These are phyloP conservation scores for Termitomyces sp. DNA, from an alignment of 768 basidiomycete species.

Conservation along the genomic window DNA sequence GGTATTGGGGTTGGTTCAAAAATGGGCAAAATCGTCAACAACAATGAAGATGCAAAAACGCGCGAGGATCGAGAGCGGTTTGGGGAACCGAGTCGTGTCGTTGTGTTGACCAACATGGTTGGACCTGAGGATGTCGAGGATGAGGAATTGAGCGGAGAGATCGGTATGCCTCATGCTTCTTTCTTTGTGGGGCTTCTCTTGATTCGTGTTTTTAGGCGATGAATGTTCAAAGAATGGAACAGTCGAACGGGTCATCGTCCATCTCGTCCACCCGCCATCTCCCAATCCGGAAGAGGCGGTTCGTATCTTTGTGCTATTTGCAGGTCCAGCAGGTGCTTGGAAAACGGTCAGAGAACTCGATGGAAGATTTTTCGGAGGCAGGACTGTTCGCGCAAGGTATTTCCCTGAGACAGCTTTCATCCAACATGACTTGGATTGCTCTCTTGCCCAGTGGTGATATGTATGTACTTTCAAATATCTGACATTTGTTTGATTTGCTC, in stretches of 20 bases:
- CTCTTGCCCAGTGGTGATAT: slow-evolving; percentile 27
- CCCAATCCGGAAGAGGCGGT: slow-evolving; percentile 74
- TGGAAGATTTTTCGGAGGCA: slow-evolving; percentile 89
- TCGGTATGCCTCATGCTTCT: slow-evolving; percentile 51
- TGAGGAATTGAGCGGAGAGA: slow-evolving; percentile 81
- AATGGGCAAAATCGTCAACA: slow-evolving; percentile 88
- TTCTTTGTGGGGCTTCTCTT: background rate
- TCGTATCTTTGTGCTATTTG: slow-evolving; percentile 88
- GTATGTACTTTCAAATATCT: slow-evolving; percentile 3
- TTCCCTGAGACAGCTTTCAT: slow-evolving; percentile 62
- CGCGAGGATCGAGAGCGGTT: slow-evolving; percentile 78
- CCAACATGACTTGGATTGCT: slow-evolving; percentile 45
- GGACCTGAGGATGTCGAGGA: slow-evolving; percentile 80
- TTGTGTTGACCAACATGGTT: slow-evolving; percentile 90
- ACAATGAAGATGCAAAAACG: slow-evolving; percentile 78
- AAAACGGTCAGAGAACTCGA: slow-evolving; percentile 92
- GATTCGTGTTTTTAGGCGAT: slow-evolving; percentile 51
- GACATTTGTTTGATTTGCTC: slow-evolving; percentile 14
- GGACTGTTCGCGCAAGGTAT: slow-evolving; percentile 78
- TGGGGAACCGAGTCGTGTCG: slow-evolving; percentile 87
- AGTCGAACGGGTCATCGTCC: slow-evolving; percentile 87
- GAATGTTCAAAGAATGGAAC: slow-evolving; percentile 90
- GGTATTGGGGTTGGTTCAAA: slow-evolving; percentile 49
- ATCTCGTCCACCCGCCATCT: slow-evolving; percentile 68
- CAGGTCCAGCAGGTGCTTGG: slow-evolving; percentile 93